Conservation (phyloP, 1,284 basidiomycete species). For the Rugiboletus extremiorientalis region DNA sequence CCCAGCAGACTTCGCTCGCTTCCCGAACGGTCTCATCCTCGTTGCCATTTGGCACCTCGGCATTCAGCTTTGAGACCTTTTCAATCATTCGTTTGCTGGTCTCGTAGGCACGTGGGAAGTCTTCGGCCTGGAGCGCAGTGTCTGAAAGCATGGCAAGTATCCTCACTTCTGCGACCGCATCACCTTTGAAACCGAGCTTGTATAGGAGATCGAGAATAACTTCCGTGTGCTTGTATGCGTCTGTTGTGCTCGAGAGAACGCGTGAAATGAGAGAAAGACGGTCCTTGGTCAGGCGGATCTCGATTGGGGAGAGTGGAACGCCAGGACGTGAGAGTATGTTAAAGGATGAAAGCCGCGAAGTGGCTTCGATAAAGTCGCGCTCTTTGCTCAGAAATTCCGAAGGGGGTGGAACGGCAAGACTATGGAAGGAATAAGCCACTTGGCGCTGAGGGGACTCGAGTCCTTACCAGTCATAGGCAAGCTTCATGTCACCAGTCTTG, state of each 20-base stretch:
- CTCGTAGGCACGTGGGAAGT: constrained; percentile 73
- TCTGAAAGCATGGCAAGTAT: constrained; percentile 87
- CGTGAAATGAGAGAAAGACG: constrained; percentile 80
- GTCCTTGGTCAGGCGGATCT: constrained; percentile 87
- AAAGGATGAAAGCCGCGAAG: constrained; percentile 81
- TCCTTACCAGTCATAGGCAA: constrained; percentile 89
- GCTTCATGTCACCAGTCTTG: constrained; percentile 90
- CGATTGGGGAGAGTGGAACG: constrained; percentile 81
- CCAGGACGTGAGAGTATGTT: constrained; percentile 75
- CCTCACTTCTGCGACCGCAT: constrained; percentile 74
- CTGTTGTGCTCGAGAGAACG: constrained; percentile 77
- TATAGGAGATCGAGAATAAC: constrained; percentile 86
- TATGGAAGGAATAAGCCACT: constrained; percentile 34
- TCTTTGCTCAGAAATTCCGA: constrained; percentile 68
- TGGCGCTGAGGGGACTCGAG: not conserved
- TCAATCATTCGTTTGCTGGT: constrained; percentile 72
- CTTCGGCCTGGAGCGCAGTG: constrained; percentile 76
- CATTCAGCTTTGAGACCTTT: constrained; percentile 51
- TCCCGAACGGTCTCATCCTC: constrained; percentile 53
- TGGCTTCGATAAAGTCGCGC: constrained; percentile 93
- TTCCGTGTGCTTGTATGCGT: constrained; percentile 87
- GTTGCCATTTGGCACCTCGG: constrained; percentile 34
- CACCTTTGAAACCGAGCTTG: constrained; percentile 80
- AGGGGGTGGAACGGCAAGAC: constrained; percentile 69
- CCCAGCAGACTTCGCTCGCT: constrained; percentile 82